phyloP scores from a whole-genome alignment of 192 early-diverging fungal species.

The Allomyces macrogynus region DNA sequence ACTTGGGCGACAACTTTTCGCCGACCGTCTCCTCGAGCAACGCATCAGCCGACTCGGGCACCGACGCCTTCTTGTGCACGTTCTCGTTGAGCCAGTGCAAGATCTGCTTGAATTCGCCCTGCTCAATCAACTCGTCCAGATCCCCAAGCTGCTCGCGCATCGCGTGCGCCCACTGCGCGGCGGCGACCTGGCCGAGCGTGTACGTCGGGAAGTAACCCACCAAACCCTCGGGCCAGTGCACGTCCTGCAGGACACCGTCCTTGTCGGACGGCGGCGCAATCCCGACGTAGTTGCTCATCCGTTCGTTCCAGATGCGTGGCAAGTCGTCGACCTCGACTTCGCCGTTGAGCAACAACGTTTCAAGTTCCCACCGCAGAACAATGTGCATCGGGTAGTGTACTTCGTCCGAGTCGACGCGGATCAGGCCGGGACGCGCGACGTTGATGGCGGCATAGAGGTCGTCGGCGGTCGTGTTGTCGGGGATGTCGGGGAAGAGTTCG shows the following conservation, averaged over 20 bases:
- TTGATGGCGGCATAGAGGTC: slow-evolving; percentile 15
- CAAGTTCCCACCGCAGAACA: slow-evolving; percentile 16
- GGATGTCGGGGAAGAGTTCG: slow-evolving; percentile 9
- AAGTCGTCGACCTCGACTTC: slow-evolving; percentile 13
- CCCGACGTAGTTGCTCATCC: slow-evolving; percentile 19
- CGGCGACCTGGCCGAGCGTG: slow-evolving; percentile 15
- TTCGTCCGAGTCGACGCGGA: slow-evolving; percentile 19
- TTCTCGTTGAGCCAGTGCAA: slow-evolving; percentile 18
- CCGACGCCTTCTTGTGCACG: slow-evolving; percentile 11
- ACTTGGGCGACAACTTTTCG: slow-evolving; percentile 6
- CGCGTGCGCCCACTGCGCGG: slow-evolving; percentile 1
- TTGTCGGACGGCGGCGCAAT: slow-evolving; percentile 11
- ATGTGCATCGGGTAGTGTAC: slow-evolving; percentile 17
- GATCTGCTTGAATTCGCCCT: slow-evolving; percentile 16
- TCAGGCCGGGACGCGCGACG: slow-evolving; percentile 1
- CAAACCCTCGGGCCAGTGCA: slow-evolving; percentile 14
- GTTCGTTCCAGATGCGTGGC: slow-evolving; percentile 12
- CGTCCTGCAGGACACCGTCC: slow-evolving; percentile 16
- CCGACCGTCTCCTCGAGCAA: slow-evolving; percentile 13
- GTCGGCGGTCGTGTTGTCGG: slow-evolving; percentile 5
- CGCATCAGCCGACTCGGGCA: slow-evolving; percentile 13
- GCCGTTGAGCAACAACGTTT: slow-evolving; percentile 11
- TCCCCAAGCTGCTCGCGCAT: slow-evolving; percentile 2
- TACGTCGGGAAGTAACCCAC: slow-evolving; percentile 22
- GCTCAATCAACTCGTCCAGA: slow-evolving; percentile 11